Evolutionary conservation across 768 basidiomycete species (phyloP).

Genomic region (Rhizopogon vinicolor): DNA sequence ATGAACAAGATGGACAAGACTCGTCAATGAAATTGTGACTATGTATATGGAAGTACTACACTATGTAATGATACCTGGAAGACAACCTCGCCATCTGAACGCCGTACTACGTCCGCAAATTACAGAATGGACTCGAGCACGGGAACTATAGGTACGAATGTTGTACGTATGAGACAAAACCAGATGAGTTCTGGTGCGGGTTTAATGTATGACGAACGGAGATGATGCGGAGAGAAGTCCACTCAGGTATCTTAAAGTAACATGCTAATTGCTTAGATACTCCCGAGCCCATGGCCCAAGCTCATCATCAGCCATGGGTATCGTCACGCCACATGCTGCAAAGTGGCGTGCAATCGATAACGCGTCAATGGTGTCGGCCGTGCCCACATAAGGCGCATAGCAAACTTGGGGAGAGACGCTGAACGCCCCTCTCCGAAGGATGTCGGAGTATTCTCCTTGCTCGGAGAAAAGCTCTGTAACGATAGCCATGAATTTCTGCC

Average conservation of each 20-base stretch:
- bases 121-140: constrained; percentile 2
- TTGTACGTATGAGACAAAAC: constrained; percentile 16
- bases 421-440: constrained; percentile 30
- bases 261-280: constrained; percentile 18
- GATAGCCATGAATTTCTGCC: constrained; percentile 35
- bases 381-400: constrained; percentile 27
- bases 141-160: constrained; percentile 10
- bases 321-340: constrained; percentile 36
- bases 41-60: constrained; percentile 1
- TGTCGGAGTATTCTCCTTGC: constrained; percentile 34
- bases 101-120: constrained; percentile 15
- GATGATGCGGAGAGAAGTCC: neutral
- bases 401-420: constrained; percentile 28
- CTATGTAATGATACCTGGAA: neutral
- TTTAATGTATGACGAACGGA: constrained; percentile 3
- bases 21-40: neutral
- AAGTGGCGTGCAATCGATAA: constrained; percentile 37
- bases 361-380: constrained; percentile 23
- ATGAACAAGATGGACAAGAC: neutral
- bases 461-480: constrained; percentile 37
- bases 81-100: constrained; percentile 6
- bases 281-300: constrained; percentile 36
- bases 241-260: neutral
- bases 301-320: constrained; percentile 29
- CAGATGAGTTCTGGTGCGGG: constrained; percentile 16